These are phyloP conservation scores for Mycena sp. DNA, from an alignment of 1,284 basidiomycete species.

Conservation along the genomic window DNA sequence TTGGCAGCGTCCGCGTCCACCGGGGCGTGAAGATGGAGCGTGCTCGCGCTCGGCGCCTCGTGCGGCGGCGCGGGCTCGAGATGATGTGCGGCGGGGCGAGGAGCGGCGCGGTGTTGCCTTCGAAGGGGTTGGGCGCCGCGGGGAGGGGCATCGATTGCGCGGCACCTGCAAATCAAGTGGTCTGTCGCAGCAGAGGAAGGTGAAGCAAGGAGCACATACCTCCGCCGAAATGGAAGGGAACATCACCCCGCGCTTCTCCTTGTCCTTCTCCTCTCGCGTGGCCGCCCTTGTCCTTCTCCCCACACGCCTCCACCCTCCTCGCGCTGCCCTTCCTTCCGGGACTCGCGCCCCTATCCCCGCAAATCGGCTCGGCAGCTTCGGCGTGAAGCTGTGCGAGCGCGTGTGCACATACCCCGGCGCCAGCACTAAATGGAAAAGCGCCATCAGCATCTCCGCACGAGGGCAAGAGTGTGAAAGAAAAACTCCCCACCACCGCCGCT, in stretches of 20 bases:
- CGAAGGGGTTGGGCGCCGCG: not conserved
- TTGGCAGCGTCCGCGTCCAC: constrained; percentile 49
- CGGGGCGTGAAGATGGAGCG: no score
- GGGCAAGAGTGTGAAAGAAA: no score
- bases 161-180: not conserved
- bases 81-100: constrained; percentile 26
- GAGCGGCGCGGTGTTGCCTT: not conserved
- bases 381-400: constrained; percentile 74
- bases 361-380: constrained; percentile 74
- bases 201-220: constrained; percentile 3
- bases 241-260: constrained; percentile 40
- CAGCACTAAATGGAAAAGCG: no score
- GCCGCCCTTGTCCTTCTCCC: constrained; percentile 41
- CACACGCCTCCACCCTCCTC: constrained; percentile 46
- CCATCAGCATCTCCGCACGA: no score
- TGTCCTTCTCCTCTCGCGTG: constrained; percentile 30
- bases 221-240: constrained; percentile 40
- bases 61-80: constrained; percentile 13
- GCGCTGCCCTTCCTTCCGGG: constrained; percentile 60
- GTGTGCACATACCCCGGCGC: constrained; percentile 60
- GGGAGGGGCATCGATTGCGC: constrained; percentile 6
- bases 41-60: not conserved
- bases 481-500: no score
- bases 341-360: constrained; percentile 46
- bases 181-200: not conserved